Percentiles rank a stretch among this genome's conserved stretches.
These are phyloP conservation scores for Trichosporon sp. DNA, from an alignment of 1,284 basidiomycete species.

Conservation along the genomic window DNA sequence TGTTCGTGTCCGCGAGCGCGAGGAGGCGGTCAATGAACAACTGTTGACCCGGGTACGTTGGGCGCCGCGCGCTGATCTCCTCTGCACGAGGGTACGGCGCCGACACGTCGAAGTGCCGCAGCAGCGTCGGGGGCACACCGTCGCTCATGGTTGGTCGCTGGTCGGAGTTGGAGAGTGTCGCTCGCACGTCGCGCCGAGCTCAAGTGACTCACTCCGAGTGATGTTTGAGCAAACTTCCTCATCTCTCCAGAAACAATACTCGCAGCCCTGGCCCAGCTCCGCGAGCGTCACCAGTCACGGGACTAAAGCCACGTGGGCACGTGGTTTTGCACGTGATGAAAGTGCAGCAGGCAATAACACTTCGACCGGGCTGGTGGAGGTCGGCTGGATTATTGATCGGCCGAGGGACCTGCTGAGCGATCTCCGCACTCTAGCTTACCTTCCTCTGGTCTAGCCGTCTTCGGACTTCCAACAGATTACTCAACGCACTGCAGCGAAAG, in stretches of 20 bases:
- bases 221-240: background rate
- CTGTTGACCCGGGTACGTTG: slow-evolving; percentile 20
- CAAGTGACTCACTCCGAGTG: background rate
- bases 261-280: background rate
- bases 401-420: background rate
- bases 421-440: background rate
- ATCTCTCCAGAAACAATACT: background rate
- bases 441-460: background rate
- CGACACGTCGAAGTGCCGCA: slow-evolving; percentile 38
- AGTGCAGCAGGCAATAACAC: too few relatives aligned
- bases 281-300: background rate
- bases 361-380: slow-evolving; percentile 5
- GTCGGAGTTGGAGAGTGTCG: background rate
- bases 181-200: background rate
- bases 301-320: background rate
- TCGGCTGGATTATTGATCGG: background rate
- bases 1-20: slow-evolving; percentile 18
- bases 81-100: slow-evolving; percentile 24
- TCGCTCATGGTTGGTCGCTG: slow-evolving; percentile 22
- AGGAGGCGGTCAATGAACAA: slow-evolving; percentile 41
- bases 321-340: too few relatives aligned
- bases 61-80: slow-evolving; percentile 16
- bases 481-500: background rate
- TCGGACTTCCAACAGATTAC: background rate
- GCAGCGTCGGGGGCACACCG: slow-evolving; percentile 29